Evolutionary conservation across 441 rosid genomes (phyloP).

Genomic region (Macaranga tanarius): DNA sequence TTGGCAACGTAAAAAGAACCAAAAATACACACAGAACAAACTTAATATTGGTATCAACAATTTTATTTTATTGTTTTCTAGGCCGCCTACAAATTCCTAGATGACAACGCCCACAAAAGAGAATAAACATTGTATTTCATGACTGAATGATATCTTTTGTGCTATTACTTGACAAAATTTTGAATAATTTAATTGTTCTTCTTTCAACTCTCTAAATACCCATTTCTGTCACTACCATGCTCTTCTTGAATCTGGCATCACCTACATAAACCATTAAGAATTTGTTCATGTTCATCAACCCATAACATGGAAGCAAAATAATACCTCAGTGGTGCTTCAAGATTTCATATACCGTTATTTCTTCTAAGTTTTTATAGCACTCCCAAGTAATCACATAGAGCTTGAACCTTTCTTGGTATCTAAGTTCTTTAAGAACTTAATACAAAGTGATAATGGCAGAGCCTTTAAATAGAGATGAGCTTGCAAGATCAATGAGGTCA

Average conservation of each 20-base stretch:
- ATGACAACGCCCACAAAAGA: not conserved
- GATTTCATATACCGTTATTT: not conserved
- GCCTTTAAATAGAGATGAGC: conserved; percentile 23
- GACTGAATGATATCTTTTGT: not conserved
- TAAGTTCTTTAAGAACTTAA: not conserved
- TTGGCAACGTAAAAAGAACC: too few relatives aligned
- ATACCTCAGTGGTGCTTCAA: not conserved
- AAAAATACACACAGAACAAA: too few relatives aligned
- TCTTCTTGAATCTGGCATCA: conserved; percentile 13
- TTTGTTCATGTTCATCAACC: not conserved
- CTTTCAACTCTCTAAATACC: conserved; percentile 27
- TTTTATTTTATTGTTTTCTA: not conserved
- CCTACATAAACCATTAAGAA: conserved; percentile 21
- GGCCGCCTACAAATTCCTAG: conserved; percentile 15
- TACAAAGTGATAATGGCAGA: not conserved
- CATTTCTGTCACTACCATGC: conserved; percentile 29
- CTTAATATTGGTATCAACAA: not conserved
- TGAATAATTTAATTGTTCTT: not conserved
- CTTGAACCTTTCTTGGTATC: not conserved
- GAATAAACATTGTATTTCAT: not conserved
- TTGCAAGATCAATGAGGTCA: conserved; percentile 40
- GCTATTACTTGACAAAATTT: conserved; percentile 12
- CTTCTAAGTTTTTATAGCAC: not conserved
- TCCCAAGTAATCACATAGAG: not conserved
- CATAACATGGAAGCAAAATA: not conserved